Base-by-base conservation (phyloP, 75 land plant genomes). In the Selaginella tamariscina region DNA sequence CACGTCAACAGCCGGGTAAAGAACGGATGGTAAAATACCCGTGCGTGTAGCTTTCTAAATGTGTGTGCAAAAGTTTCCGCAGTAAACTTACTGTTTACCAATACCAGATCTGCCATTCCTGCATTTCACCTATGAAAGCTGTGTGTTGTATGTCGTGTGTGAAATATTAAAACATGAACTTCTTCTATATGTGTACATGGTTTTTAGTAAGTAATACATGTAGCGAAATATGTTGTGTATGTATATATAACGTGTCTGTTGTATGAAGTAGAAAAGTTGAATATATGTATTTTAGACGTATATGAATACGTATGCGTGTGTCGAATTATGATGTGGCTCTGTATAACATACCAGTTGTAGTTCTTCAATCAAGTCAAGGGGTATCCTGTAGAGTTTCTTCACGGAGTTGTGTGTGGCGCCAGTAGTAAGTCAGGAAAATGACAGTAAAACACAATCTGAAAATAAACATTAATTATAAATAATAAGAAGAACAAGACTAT, bases 371-470 rank as follows among this genome's bases (percentile, higher is more conserved):
- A 78, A 82, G 64, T 95, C 96, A 70, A 95, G 82, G 20, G 99
- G 99, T 63, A 59, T 80, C 44, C 99, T 78, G 67, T 95, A 95
- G 1, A 90, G 30, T 65, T 78, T 90, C 71, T 91, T 88, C 9
- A 87, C 71, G 55, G 9, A 33, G 83, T 90, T 2, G 87, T 79
- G 56, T 81, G 99, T 70, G 82, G 80, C 30, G 99, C 99, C 26
- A 95, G 83, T 55, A 95, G 74, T 55, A 87, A 54, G 78, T 95
- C 99, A 24, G 99, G 99, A 82, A 90, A 95, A 75, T 95, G 99
- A 71, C 99, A 95, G 77, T 91, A 95, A 60, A 90, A 95, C 27
- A 95, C 77, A 56, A 95, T 76, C 99, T 95, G 79, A 54, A 75
- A 5, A 31, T 64, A 39, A 39, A 39, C n/a, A n/a, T n/a, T n/a